Percentiles rank a stretch among this genome's conserved stretches.
Conservation (phyloP, 2,329 filamentous ascomycete species). For the Ophiostoma sp. region DNA sequence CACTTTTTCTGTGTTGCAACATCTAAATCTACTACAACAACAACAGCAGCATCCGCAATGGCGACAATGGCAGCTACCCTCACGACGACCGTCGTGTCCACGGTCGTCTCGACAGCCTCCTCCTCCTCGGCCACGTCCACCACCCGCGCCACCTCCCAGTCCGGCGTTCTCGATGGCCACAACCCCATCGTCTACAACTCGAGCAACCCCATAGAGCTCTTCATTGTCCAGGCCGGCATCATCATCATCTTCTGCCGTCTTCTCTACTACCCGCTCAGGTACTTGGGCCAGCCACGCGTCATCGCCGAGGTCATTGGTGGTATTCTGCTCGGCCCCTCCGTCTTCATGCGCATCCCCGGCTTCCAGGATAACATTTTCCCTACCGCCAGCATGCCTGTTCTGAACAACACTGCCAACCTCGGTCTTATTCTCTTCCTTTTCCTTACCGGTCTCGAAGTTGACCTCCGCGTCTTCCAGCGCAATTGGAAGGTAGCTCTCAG, state of each 20-base stretch:
- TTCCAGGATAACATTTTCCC: conserved; percentile 77
- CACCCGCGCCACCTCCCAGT: conserved; percentile 30
- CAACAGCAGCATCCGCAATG: conserved; percentile 25
- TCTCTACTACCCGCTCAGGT: conserved; percentile 65
- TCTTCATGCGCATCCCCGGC: conserved; percentile 78
- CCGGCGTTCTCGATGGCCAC: conserved; percentile 58
- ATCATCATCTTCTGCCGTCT: conserved; percentile 71
- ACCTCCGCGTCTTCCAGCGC: conserved; percentile 67
- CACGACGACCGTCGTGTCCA: conserved; percentile 24
- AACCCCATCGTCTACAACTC: conserved; percentile 59
- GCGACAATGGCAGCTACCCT: conserved; percentile 27
- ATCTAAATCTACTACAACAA: not conserved
- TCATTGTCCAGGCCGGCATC: conserved; percentile 61
- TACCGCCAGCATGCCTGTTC: conserved; percentile 62
- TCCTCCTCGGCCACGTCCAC: conserved; percentile 32
- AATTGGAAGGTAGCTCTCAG: conserved; percentile 77
- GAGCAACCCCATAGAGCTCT: conserved; percentile 61
- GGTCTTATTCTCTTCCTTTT: conserved; percentile 83
- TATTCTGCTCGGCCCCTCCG: conserved; percentile 76
- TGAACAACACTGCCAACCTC: conserved; percentile 74
- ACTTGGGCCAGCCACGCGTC: conserved; percentile 67
- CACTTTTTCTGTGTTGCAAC: not conserved
- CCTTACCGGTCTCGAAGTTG: conserved; percentile 80
- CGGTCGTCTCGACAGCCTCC: conserved; percentile 23
- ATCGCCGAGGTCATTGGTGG: conserved; percentile 69